phyloP scores from a whole-genome alignment of 441 rosid species.

The Adansonia madagascariensis region DNA sequence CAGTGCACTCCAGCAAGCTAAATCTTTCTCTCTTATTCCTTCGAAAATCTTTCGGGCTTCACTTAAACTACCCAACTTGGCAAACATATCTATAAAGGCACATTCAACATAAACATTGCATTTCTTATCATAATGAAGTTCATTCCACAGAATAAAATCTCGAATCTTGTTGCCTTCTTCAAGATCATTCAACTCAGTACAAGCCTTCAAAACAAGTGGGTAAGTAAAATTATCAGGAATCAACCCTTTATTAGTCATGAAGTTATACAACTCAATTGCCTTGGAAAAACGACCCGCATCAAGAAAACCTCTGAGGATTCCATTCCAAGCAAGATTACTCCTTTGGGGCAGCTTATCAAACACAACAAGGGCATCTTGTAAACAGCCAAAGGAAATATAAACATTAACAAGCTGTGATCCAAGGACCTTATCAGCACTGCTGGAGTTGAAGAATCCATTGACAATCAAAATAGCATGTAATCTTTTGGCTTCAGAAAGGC shows the following conservation, averaged over 20 bases:
- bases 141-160: conserved; percentile 31
- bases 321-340: conserved; percentile 44
- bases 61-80: conserved; percentile 40
- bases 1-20: conserved; percentile 46
- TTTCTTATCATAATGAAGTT: conserved; percentile 8
- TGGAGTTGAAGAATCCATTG: conserved; percentile 33
- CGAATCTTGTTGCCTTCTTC: conserved; percentile 35
- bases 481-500: conserved; percentile 35
- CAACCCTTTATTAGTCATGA: conserved; percentile 35
- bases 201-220: conserved; percentile 47
- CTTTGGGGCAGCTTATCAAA: conserved; percentile 39
- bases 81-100: conserved; percentile 43
- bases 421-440: conserved; percentile 23
- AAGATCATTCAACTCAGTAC: conserved; percentile 34
- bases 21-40: conserved; percentile 37
- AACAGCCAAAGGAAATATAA: conserved; percentile 34
- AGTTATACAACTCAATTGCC: conserved; percentile 32
- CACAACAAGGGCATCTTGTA: conserved; percentile 33
- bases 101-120: conserved; percentile 39
- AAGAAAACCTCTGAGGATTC: conserved; percentile 38
- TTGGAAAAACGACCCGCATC: conserved; percentile 29
- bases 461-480: conserved; percentile 36
- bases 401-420: conserved; percentile 44
- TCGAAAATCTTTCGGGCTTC: conserved; percentile 35
- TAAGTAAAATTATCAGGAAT: conserved; percentile 43